Conservation (phyloP, 352 stramenopile genomes). For the Aphanomyces euteiches region DNA sequence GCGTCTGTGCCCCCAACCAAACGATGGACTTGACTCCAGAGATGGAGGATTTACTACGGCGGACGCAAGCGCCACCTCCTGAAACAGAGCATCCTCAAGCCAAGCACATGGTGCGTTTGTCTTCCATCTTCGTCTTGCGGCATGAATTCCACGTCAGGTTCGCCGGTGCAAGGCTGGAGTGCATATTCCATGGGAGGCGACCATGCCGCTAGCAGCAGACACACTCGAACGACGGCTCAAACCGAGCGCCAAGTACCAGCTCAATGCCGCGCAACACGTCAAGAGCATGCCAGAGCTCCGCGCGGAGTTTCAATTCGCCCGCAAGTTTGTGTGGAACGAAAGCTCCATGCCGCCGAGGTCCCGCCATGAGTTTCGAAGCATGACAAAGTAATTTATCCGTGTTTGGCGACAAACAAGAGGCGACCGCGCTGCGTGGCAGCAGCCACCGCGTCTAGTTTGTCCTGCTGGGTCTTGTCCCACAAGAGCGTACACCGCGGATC, state of each 20-base stretch:
- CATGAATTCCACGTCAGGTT: constrained; percentile 43
- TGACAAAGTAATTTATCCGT: not conserved
- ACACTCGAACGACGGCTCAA: constrained; percentile 19
- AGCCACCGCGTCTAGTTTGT: constrained; percentile 49
- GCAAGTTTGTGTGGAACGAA: constrained; percentile 17
- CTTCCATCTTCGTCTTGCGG: constrained; percentile 8
- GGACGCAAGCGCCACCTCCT: constrained; percentile 1
- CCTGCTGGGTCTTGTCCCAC: constrained; percentile 73
- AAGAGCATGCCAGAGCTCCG: constrained; percentile 24
- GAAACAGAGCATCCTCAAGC: constrained; percentile 27
- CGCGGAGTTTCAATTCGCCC: constrained; percentile 16
- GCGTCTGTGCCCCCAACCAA: not conserved
- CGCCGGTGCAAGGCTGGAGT: constrained; percentile 35
- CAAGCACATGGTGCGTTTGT: constrained; percentile 30
- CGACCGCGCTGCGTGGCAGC: constrained; percentile 51
- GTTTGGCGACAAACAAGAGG: constrained; percentile 56
- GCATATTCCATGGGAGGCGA: constrained; percentile 67
- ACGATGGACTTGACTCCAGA: constrained; percentile 4
- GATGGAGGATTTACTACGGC: constrained; percentile 19
- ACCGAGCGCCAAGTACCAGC: constrained; percentile 20
- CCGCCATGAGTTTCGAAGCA: constrained; percentile 4
- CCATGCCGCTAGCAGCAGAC: constrained; percentile 38
- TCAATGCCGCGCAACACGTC: constrained; percentile 11
- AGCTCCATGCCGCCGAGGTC: constrained; percentile 18
- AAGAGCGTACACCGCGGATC: constrained; percentile 69